Conservation (phyloP, 1,284 basidiomycete species). For the Puccinia hordei region DNA sequence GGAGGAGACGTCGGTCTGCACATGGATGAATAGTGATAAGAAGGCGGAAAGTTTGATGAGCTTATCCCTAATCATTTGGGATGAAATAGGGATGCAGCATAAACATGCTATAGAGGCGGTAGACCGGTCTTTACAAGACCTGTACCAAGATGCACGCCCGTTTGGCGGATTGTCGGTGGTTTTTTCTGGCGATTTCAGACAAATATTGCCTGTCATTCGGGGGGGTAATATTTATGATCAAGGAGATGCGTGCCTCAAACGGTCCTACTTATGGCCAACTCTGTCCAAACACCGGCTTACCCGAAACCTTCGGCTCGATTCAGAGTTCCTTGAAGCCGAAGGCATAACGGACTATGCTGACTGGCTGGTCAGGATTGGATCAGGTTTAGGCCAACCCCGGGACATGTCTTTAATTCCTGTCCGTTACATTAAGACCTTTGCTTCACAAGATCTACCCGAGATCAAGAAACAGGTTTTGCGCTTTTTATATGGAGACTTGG, state of each 20-base stretch:
- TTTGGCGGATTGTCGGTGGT: neutral
- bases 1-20: too few relatives aligned
- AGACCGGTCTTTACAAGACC: neutral
- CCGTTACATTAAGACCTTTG: too few relatives aligned
- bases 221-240: neutral
- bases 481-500: too few relatives aligned
- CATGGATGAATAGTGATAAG: too few relatives aligned
- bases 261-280: neutral
- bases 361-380: neutral
- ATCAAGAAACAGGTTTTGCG: too few relatives aligned
- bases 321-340: neutral
- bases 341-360: neutral
- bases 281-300: neutral
- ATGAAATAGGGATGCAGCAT: slow-evolving; percentile 38
- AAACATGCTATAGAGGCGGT: slow-evolving; percentile 7
- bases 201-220: slow-evolving; percentile 8
- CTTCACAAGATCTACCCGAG: too few relatives aligned
- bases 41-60: neutral
- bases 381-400: neutral
- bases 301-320: neutral
- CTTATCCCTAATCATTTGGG: slow-evolving; percentile 43
- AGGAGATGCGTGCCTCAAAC: neutral
- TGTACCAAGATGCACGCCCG: neutral
- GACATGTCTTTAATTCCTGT: neutral
- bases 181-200: slow-evolving; percentile 27